A percentile compares a stretch with the other conserved stretches of the same genome.
phyloP scores from a whole-genome alignment of 2,329 filamentous ascomycete species.

The Fusarium sp. region DNA sequence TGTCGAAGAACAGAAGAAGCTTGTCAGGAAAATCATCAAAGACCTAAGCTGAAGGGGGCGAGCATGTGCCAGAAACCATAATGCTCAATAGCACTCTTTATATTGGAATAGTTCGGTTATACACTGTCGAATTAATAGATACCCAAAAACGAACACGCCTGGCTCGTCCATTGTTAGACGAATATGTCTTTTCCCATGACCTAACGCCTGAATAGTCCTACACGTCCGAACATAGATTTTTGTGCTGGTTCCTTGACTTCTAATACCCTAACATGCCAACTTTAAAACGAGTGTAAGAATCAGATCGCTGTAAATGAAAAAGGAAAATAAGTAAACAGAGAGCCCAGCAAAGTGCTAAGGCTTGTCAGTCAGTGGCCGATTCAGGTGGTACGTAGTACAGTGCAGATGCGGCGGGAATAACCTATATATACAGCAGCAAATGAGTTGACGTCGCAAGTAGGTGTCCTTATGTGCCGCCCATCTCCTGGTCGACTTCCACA shows the following conservation, averaged over 20 bases:
- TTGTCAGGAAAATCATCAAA: constrained; percentile 73
- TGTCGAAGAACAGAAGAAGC: constrained; percentile 73
- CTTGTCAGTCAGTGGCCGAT: neutral
- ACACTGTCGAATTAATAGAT: constrained; percentile 39
- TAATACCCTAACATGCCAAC: constrained; percentile 28
- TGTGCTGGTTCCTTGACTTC: constrained; percentile 12
- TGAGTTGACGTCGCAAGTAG: neutral
- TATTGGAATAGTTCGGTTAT: constrained; percentile 34
- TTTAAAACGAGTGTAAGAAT: constrained; percentile 37
- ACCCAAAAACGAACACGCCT: constrained; percentile 37
- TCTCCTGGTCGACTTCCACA: constrained; percentile 52
- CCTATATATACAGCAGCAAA: neutral
- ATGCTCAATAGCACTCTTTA: constrained; percentile 31
- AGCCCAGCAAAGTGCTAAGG: neutral
- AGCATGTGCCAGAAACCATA: neutral
- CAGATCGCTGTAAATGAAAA: constrained; percentile 23
- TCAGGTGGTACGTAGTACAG: neutral
- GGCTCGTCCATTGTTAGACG: constrained; percentile 28
- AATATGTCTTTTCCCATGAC: constrained; percentile 30
- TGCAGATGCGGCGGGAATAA: neutral
- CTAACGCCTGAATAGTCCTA: constrained; percentile 34
- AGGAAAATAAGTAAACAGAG: constrained; percentile 2
- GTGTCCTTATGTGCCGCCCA: constrained; percentile 35
- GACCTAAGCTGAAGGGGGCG: constrained; percentile 56
- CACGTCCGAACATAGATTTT: constrained; percentile 28